Conservation (phyloP, 352 stramenopile genomes). For the Pythium phragmitis region DNA sequence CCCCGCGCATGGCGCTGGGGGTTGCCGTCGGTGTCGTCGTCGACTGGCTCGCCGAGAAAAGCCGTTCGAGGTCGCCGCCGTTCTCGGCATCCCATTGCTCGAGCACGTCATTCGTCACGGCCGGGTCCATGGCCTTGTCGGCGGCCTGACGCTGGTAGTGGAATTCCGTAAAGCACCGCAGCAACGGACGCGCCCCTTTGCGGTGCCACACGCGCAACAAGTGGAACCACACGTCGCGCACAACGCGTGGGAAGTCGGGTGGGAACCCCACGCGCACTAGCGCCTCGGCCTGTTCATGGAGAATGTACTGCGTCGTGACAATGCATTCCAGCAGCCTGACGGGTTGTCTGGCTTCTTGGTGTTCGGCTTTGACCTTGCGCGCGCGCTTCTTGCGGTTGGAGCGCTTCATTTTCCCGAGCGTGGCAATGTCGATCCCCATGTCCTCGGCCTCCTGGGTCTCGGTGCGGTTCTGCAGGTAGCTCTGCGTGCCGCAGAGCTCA, state of each 20-base stretch:
- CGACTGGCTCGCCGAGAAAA: slow-evolving; percentile 19
- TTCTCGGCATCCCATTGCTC: slow-evolving; percentile 68
- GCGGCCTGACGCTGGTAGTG: slow-evolving; percentile 33
- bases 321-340: slow-evolving; percentile 57
- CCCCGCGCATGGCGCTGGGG: slow-evolving; percentile 6
- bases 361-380: slow-evolving; percentile 23
- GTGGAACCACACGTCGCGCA: slow-evolving; percentile 66
- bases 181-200: slow-evolving; percentile 54
- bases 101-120: slow-evolving; percentile 56
- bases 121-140: slow-evolving; percentile 48
- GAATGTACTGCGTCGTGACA: slow-evolving; percentile 57
- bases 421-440: slow-evolving; percentile 49
- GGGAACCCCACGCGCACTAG: slow-evolving; percentile 44
- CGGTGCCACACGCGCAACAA: slow-evolving; percentile 62
- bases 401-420: slow-evolving; percentile 34
- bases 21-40: not conserved
- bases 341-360: slow-evolving; percentile 12
- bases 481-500: slow-evolving; percentile 84
- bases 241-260: slow-evolving; percentile 43
- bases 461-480: slow-evolving; percentile 75
- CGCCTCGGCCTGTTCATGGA: slow-evolving; percentile 47
- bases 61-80: slow-evolving; percentile 24
- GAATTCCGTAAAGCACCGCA: slow-evolving; percentile 78
- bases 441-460: slow-evolving; percentile 83
- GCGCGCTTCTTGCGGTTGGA: slow-evolving; percentile 42